These are phyloP conservation scores for Globisporangium recalcitrans DNA, from an alignment of 352 stramenopile species.

Conservation along the genomic window DNA sequence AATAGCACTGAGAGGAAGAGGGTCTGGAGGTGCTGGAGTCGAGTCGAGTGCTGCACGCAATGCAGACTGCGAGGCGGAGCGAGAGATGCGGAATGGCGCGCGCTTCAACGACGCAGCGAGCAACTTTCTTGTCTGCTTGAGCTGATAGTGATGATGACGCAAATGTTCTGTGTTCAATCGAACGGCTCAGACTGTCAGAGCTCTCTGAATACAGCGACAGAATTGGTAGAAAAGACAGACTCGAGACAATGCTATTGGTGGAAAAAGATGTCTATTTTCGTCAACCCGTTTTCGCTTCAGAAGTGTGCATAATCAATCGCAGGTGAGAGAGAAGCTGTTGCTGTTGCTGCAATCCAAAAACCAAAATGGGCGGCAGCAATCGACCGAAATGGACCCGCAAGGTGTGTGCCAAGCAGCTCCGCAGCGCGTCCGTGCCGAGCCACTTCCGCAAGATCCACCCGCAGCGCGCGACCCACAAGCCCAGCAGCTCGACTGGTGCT, in stretches of 20 bases:
- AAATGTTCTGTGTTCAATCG: neutral
- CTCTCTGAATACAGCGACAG: neutral
- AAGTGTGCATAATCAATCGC: neutral
- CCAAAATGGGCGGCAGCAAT: conserved; percentile 4
- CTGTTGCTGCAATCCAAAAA: neutral
- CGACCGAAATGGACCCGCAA: conserved; percentile 11
- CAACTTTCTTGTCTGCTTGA: neutral
- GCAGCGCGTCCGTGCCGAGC: conserved; percentile 2
- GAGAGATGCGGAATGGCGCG: conserved; percentile 1
- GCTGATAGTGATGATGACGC: neutral
- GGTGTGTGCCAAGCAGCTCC: conserved; percentile 8
- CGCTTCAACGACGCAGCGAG: neutral
- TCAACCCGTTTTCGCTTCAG: neutral
- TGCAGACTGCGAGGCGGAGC: neutral
- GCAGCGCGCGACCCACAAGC: conserved; percentile 4
- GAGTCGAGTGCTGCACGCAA: neutral
- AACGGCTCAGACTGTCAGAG: neutral
- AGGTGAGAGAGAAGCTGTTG: neutral
- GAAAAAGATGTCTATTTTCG: neutral
- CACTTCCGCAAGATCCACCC: conserved; percentile 8
- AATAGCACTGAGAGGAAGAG: neutral
- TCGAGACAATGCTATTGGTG: neutral
- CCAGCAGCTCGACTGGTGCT: neutral
- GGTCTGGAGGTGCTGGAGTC: neutral
- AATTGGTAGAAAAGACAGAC: neutral